phyloP scores from a whole-genome alignment of 495 filamentous ascomycete species.

The Friedmanniomyces endolithicus region DNA sequence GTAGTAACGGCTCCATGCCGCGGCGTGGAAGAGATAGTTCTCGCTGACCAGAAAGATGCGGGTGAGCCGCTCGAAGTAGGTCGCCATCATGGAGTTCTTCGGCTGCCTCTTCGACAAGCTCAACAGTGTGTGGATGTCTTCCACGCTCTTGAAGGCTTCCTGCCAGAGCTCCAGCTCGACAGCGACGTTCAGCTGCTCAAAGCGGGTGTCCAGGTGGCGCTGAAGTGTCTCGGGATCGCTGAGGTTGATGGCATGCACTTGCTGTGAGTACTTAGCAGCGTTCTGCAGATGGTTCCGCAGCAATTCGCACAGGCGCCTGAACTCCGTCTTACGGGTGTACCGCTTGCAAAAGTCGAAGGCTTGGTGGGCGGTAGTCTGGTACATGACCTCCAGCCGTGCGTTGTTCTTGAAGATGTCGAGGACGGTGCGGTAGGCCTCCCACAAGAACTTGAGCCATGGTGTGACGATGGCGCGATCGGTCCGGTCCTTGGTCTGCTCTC shows the following conservation, averaged over 20 bases:
- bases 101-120: conserved; percentile 96
- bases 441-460: conserved; percentile 97
- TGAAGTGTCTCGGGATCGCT: conserved; percentile 95
- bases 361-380: conserved; percentile 94
- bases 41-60: conserved; percentile 97
- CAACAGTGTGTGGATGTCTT: conserved; percentile 97
- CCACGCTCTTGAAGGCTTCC: conserved; percentile 95
- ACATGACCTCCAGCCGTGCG: conserved; percentile 91
- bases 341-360: conserved; percentile 98
- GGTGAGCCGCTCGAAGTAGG: conserved; percentile 99
- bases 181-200: conserved; percentile 95
- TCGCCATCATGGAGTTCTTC: conserved; percentile 99
- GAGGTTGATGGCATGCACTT: conserved; percentile 99
- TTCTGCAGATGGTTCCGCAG: conserved; percentile 98
- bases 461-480: conserved; percentile 97
- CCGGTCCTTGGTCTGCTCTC: conserved; percentile 89
- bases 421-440: conserved; percentile 99
- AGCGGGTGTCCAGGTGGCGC: conserved; percentile 91
- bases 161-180: conserved; percentile 98
- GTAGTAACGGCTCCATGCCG: conserved; percentile 93
- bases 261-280: conserved; percentile 94
- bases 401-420: conserved; percentile 98
- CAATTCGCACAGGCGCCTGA: conserved; percentile 93
- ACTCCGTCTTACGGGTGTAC: conserved; percentile 97
- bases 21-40: conserved; percentile 98